Conservation (phyloP, 2,329 filamentous ascomycete species). For the Zasmidium citrigriseum region DNA sequence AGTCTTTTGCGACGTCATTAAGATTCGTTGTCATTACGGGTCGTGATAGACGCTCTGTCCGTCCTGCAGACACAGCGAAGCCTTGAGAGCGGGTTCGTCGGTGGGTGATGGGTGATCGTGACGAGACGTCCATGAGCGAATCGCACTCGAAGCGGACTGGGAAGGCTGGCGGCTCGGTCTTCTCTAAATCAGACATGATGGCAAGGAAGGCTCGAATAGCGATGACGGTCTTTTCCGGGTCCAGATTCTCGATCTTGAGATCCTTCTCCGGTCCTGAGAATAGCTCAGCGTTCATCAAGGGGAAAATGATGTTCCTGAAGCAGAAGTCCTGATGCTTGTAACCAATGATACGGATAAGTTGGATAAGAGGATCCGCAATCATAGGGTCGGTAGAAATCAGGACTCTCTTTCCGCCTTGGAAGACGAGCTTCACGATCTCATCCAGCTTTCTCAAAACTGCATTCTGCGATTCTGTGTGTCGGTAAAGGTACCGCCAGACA, state of each 20-base stretch:
- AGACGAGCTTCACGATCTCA: conserved; percentile 80
- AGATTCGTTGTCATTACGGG: conserved; percentile 64
- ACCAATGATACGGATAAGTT: conserved; percentile 91
- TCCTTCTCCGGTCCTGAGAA: conserved; percentile 67
- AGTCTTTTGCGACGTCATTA: conserved; percentile 76
- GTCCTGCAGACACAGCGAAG: conserved; percentile 41
- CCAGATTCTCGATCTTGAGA: conserved; percentile 84
- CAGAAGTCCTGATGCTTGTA: conserved; percentile 93
- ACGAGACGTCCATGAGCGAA: conserved; percentile 42
- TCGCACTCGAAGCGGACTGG: conserved; percentile 64
- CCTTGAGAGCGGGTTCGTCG: conserved; percentile 38
- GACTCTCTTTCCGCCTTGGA: conserved; percentile 77
- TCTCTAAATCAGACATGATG: conserved; percentile 91
- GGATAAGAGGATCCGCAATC: conserved; percentile 87
- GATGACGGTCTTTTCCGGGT: conserved; percentile 96
- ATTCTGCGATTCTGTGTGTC: conserved; percentile 67
- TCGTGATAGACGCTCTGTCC: conserved; percentile 67
- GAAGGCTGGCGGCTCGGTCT: conserved; percentile 80
- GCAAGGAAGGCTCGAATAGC: conserved; percentile 91
- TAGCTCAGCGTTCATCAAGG: conserved; percentile 88
- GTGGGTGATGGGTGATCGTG: conserved; percentile 36
- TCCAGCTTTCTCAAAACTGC: conserved; percentile 78
- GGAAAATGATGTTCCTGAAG: conserved; percentile 90
- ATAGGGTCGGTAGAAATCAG: conserved; percentile 79
- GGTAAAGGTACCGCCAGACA: conserved; percentile 92